phyloP scores from a whole-genome alignment of 2,329 filamentous ascomycete genomes.

The Aureobasidium mangrovei region DNA sequence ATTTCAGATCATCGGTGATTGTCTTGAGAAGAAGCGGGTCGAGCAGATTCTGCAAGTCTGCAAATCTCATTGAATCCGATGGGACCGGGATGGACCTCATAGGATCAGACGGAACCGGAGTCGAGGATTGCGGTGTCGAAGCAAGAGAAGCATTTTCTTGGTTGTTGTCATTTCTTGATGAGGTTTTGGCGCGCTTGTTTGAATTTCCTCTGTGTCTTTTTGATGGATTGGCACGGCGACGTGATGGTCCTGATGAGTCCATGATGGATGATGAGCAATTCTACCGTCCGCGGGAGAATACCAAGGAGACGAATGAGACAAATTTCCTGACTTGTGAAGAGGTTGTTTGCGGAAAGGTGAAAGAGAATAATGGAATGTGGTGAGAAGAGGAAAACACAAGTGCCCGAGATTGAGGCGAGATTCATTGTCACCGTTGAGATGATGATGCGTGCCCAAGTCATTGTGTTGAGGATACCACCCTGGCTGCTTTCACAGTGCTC shows the following conservation, averaged over 20 bases:
- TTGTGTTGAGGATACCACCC: too few species aligned
- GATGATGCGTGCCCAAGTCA: too few species aligned
- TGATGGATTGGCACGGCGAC: slow-evolving; percentile 8
- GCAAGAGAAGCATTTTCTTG: slow-evolving; percentile 1
- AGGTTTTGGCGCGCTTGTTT: slow-evolving; percentile 2
- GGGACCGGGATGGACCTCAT: slow-evolving; percentile 21
- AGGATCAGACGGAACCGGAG: neutral
- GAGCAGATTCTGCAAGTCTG: slow-evolving; percentile 65
- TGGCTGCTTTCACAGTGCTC: too few species aligned
- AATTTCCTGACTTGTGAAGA: too few species aligned
- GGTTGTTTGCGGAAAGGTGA: too few species aligned
- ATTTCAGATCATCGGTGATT: slow-evolving; percentile 20
- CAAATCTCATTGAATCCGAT: slow-evolving; percentile 45
- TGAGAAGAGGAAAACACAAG: too few species aligned
- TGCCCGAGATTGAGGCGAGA: too few species aligned
- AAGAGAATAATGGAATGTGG: too few species aligned
- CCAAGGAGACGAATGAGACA: too few species aligned
- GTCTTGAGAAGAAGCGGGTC: slow-evolving; percentile 76
- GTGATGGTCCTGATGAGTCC: slow-evolving; percentile 11
- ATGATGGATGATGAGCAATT: neutral
- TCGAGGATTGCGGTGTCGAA: slow-evolving; percentile 1
- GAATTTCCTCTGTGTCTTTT: slow-evolving; percentile 8
- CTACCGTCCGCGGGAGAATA: too few species aligned
- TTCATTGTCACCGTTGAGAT: too few species aligned
- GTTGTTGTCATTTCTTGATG: neutral